These are phyloP conservation scores for Toxicodendron radicans DNA, from an alignment of 345 rosid genomes.

Conservation along the genomic window DNA sequence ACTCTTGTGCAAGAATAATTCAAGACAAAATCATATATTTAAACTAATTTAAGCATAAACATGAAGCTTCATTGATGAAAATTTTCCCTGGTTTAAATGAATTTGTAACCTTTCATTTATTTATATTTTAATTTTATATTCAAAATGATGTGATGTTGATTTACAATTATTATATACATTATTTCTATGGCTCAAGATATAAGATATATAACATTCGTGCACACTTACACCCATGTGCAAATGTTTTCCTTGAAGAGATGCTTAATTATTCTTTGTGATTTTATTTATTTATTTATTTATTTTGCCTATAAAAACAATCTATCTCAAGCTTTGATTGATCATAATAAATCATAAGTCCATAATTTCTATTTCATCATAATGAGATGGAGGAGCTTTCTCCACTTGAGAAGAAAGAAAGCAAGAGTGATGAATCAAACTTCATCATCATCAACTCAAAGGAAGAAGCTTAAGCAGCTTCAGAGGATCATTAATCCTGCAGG, in stretches of 20 bases:
- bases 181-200: too few species aligned
- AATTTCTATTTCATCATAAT: constrained; percentile 3
- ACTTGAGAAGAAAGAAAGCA: constrained; percentile 15
- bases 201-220: background rate
- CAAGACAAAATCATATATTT: too few species aligned
- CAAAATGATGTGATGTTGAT: too few species aligned
- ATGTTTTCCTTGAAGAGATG: background rate
- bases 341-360: background rate
- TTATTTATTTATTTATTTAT: too few species aligned
- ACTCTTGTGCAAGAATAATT: too few species aligned
- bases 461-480: constrained; percentile 24
- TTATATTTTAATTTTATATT: too few species aligned
- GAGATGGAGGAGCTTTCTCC: constrained; percentile 12
- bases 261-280: too few species aligned
- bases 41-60: background rate
- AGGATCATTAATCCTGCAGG: constrained; percentile 2
- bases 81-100: too few species aligned
- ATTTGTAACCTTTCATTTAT: too few species aligned
- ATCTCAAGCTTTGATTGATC: background rate
- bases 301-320: constrained; percentile 5
- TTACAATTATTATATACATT: too few species aligned
- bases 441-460: background rate
- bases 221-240: background rate
- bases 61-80: background rate
- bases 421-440: constrained; percentile 7